Evolutionary conservation across 331 rosid species (phyloP), one percentile per base, ranked within the genome.

Genomic region (Quercus phellos): DNA sequence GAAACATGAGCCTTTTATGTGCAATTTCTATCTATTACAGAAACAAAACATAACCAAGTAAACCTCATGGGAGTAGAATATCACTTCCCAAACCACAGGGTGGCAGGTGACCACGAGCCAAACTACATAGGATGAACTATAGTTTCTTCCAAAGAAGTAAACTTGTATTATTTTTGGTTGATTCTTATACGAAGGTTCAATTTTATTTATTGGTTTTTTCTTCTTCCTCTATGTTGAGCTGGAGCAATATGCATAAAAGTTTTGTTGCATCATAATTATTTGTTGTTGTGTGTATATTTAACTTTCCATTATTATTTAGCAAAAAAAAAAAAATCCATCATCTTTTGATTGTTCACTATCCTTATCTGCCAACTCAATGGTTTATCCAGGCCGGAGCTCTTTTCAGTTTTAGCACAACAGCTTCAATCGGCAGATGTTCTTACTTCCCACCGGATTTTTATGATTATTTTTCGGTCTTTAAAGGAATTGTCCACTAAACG

Each of bases 401-500:
- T 94, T 77, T 79, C 91, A 75, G 89, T 80, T 77, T 90, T 94
- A 83, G 93, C 94, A 16, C 93, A 88, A 68, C 94, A 90, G 74
- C 97, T 94, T 86, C 97, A 87, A 78, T 86, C 97, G 55, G 91
- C 95, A 68, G 94, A 90, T 85, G 87, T 85, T 78, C 88, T 92
- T 82, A 86, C 94, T 46, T 92, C 97, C 80, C 95, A 92, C 81
- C 76, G 97, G 70, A 92, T 90, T 67, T 92, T 92, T 79, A 86
- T 88, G 93, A 91, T 87, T 78, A 87, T 94, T 51, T 90, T 89
- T 84, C 90, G 92, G 83, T 88, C 91, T 50, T 83, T 94, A 84
- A 94, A 90, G 75, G 99, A 94, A 86, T 83, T 94, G 84, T 89
- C 99, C 76, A 90, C 92, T 43, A 94, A 92, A 82, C 97, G 97